phyloP scores from a whole-genome alignment of 1,284 basidiomycete genomes.

The Puccinia coronata region DNA sequence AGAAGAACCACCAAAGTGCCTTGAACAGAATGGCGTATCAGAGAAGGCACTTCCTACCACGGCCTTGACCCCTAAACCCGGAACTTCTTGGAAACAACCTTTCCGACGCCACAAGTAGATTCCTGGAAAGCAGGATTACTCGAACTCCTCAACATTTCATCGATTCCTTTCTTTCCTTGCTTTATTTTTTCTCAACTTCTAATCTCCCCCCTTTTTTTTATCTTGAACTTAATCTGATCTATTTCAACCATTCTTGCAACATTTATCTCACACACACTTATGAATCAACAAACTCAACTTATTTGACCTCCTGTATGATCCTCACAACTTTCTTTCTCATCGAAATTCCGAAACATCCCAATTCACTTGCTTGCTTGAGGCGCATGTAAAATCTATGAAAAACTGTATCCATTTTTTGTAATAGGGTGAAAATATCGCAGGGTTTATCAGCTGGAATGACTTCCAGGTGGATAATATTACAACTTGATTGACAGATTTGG shows the following conservation, averaged over 20 bases:
- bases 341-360: neutral
- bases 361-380: neutral
- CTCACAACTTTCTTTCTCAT: no score
- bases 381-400: neutral
- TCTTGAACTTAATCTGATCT: neutral
- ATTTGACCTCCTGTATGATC: no score
- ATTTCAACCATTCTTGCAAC: neutral
- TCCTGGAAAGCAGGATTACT: no score
- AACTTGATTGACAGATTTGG: neutral
- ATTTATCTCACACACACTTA: neutral
- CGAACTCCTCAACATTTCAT: no score
- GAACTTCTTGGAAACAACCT: neutral
- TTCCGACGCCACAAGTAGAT: slow-evolving; percentile 9
- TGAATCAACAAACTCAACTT: no score
- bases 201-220: neutral
- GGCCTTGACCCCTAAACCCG: neutral
- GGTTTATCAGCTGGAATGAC: slow-evolving; percentile 12
- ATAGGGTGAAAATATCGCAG: neutral
- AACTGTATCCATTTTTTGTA: neutral
- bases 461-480: neutral
- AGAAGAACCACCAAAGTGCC: neutral
- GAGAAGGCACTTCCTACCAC: neutral
- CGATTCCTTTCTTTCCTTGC: neutral
- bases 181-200: neutral
- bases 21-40: neutral